These are phyloP conservation scores for Paramecium tetraurelia DNA, from an alignment of 73 alveolate genomes.

Conservation along the genomic window DNA sequence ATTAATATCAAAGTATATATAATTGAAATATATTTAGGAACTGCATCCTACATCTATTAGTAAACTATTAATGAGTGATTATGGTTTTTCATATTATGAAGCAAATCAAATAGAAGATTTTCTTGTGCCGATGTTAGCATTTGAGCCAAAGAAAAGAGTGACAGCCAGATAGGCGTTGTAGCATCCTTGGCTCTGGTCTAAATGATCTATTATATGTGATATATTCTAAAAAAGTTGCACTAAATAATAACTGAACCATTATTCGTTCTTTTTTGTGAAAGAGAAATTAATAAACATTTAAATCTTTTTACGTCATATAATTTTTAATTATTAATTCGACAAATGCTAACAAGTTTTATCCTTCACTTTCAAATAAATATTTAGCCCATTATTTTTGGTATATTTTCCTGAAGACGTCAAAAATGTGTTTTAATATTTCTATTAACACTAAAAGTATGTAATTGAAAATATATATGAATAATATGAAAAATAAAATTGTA, in stretches of 20 bases:
- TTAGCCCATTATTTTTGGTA: not conserved
- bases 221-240: not conserved
- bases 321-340: not conserved
- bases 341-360: not conserved
- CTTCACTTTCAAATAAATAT: not conserved
- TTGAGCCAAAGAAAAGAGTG: constrained; percentile 84
- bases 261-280: not conserved
- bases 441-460: too few species aligned
- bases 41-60: constrained; percentile 88
- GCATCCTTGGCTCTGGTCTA: constrained; percentile 85
- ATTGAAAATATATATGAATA: too few species aligned
- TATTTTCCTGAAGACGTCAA: not conserved
- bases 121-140: constrained; percentile 91
- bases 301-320: not conserved
- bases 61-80: constrained; percentile 85
- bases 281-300: not conserved
- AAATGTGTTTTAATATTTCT: not conserved
- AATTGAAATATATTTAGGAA: constrained; percentile 34
- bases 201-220: not conserved
- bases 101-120: constrained; percentile 91
- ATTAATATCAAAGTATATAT: constrained; percentile 41
- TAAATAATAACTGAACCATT: not conserved
- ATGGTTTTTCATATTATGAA: constrained; percentile 87
- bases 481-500: not conserved
- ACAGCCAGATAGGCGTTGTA: constrained; percentile 84